Percentiles rank a stretch among this genome's conserved stretches.
Evolutionary conservation across 345 rosid species (phyloP).

Genomic region (Psidium friedrichsthalianum): DNA sequence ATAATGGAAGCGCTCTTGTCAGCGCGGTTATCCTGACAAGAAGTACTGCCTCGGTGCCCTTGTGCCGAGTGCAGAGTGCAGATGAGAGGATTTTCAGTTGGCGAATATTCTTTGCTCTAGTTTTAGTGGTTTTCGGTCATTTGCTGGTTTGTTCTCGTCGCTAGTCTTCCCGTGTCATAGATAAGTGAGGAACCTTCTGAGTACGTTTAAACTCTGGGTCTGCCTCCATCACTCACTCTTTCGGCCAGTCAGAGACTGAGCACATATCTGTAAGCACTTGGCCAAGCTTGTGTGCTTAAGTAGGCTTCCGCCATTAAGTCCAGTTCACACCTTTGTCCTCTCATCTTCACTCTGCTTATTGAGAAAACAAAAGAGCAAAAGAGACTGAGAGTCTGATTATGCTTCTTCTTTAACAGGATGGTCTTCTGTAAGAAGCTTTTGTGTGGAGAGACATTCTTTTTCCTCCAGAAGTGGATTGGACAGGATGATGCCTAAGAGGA

Average conservation of each 20-base stretch:
- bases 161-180: not conserved
- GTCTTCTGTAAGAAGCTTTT: not conserved
- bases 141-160: not conserved
- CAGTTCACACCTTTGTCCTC: not conserved
- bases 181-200: not conserved
- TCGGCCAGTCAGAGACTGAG: not conserved
- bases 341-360: not conserved
- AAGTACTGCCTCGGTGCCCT: not conserved
- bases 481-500: slow-evolving; percentile 14
- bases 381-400: not conserved
- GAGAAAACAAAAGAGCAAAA: not conserved
- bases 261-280: not conserved
- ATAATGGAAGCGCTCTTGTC: not conserved
- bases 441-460: not conserved
- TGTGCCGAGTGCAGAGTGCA: not conserved
- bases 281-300: not conserved
- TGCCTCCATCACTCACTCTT: not conserved
- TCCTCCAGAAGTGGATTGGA: slow-evolving; percentile 4
- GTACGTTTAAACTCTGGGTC: not conserved
- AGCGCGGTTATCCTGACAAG: not conserved
- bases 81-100: not conserved
- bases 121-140: not conserved
- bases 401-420: not conserved
- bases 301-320: not conserved
- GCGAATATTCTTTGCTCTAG: not conserved